A percentile compares a stretch with the other conserved stretches of the same genome.
These are phyloP conservation scores for Decorospora gaudefroyi DNA, from an alignment of 2,329 filamentous ascomycete genomes.

Conservation along the genomic window DNA sequence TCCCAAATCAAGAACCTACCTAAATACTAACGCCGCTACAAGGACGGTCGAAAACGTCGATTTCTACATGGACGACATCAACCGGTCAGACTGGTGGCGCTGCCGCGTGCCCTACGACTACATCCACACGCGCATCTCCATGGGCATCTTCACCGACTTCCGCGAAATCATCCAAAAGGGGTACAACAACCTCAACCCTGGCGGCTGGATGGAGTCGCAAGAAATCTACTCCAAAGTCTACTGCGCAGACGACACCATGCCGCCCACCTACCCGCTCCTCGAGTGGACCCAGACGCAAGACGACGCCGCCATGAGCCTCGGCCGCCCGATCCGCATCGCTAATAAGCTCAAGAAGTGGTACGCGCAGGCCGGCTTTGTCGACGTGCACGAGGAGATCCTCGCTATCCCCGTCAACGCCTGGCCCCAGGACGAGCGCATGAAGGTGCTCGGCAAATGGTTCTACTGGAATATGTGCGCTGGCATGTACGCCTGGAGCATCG, in stretches of 20 bases:
- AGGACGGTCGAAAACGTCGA: constrained; percentile 75
- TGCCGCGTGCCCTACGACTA: constrained; percentile 57
- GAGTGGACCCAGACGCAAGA: constrained; percentile 54
- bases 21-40: constrained; percentile 55
- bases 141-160: constrained; percentile 63
- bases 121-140: constrained; percentile 63
- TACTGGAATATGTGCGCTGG: constrained; percentile 54
- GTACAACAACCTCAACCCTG: constrained; percentile 60
- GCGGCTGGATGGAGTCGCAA: constrained; percentile 56
- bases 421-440: constrained; percentile 55
- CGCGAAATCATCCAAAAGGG: constrained; percentile 58
- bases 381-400: constrained; percentile 58
- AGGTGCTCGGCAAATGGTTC: constrained; percentile 56
- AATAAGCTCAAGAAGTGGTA: constrained; percentile 60
- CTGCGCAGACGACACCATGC: constrained; percentile 61
- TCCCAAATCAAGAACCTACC: no score
- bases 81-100: constrained; percentile 62
- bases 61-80: constrained; percentile 73
- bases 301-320: constrained; percentile 54
- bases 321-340: constrained; percentile 57
- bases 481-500: constrained; percentile 52
- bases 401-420: constrained; percentile 60
- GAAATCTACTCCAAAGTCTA: constrained; percentile 52
- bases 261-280: constrained; percentile 52
- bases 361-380: constrained; percentile 61